Evolutionary conservation across 192 early-diverging fungal genomes (phyloP).

Genomic region (Backusella tarrabulga): DNA sequence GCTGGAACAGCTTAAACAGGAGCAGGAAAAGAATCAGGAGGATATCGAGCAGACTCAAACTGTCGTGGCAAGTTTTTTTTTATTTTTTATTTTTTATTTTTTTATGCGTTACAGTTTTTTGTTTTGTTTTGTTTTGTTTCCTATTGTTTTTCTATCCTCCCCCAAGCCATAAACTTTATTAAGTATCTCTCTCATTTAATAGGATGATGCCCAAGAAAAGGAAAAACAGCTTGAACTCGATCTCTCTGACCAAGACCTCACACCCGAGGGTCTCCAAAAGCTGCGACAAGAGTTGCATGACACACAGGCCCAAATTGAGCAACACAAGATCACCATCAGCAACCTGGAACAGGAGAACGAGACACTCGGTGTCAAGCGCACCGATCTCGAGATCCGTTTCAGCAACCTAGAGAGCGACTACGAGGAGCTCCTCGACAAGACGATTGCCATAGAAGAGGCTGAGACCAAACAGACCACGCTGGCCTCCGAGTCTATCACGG

Average conservation of each 20-base stretch:
- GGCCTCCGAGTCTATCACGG: constrained; percentile 74
- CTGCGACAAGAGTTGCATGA: constrained; percentile 70
- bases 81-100: not conserved
- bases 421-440: constrained; percentile 75
- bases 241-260: constrained; percentile 38
- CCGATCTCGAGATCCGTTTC: constrained; percentile 69
- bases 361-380: constrained; percentile 55
- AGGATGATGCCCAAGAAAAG: constrained; percentile 66
- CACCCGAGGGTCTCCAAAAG: constrained; percentile 55
- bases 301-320: constrained; percentile 57
- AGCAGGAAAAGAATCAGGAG: constrained; percentile 76
- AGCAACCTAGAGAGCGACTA: constrained; percentile 76
- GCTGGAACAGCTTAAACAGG: constrained; percentile 51
- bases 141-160: not conserved
- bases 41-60: constrained; percentile 77
- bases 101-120: not conserved
- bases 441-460: constrained; percentile 59
- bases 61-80: not conserved
- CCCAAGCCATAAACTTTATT: not conserved
- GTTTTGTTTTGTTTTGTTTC: not conserved
- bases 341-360: constrained; percentile 61
- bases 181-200: not conserved
- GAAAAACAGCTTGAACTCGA: constrained; percentile 61
- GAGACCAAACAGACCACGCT: constrained; percentile 47
- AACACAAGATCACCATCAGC: constrained; percentile 64